Percentiles rank a stretch among this genome's conserved stretches.
Evolutionary conservation across 768 basidiomycete species (phyloP).

Genomic region (Boletus bicolor): DNA sequence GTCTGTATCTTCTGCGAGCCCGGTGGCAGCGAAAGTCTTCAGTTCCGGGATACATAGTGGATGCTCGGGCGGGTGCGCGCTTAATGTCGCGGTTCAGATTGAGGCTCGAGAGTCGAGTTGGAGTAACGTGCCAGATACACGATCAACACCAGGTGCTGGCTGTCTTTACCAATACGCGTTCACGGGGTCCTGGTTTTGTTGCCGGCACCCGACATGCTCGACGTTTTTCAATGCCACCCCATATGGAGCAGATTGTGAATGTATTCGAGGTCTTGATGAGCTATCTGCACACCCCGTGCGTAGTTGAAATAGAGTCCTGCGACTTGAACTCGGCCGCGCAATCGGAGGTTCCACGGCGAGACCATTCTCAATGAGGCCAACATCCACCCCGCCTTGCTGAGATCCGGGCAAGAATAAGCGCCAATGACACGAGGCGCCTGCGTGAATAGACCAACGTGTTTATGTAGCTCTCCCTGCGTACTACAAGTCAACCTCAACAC

Average conservation of each 20-base stretch:
- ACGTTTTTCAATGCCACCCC: too few species aligned
- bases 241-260: neutral
- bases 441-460: too few species aligned
- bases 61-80: neutral
- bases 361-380: too few species aligned
- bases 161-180: slow-evolving; percentile 2
- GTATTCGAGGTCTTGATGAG: slow-evolving; percentile 14
- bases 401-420: too few species aligned
- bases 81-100: slow-evolving; percentile 11
- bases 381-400: too few species aligned
- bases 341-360: neutral
- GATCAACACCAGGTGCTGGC: neutral
- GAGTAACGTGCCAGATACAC: slow-evolving; percentile 5
- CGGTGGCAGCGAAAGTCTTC: too few species aligned
- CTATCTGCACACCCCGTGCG: neutral
- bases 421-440: too few species aligned
- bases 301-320: neutral
- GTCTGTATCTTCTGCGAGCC: too few species aligned
- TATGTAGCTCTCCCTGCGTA: too few species aligned
- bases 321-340: neutral
- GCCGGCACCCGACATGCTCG: too few species aligned
- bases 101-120: slow-evolving; percentile 9
- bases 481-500: too few species aligned
- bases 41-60: neutral
- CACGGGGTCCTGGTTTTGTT: neutral